A percentile compares a stretch with the other conserved stretches of the same genome.
These are phyloP conservation scores for Amphicarpaea edgeworthii DNA, from an alignment of 306 rosid genomes.

Conservation along the genomic window DNA sequence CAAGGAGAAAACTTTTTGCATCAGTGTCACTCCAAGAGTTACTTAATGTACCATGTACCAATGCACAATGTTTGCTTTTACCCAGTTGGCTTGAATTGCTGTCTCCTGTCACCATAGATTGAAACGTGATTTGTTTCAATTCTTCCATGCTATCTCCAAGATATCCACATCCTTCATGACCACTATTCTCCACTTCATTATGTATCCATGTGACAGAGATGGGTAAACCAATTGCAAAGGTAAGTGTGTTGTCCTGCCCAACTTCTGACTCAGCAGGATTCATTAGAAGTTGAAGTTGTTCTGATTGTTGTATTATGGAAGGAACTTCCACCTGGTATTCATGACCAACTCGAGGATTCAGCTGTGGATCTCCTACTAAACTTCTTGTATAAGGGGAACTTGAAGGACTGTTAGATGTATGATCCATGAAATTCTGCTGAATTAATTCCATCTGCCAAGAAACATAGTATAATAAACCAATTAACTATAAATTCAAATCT, in stretches of 20 bases:
- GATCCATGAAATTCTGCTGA: slow-evolving; percentile 47
- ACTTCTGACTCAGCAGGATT: slow-evolving; percentile 56
- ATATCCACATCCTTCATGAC: slow-evolving; percentile 28
- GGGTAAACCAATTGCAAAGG: slow-evolving; percentile 66
- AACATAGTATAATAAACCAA: slow-evolving; percentile 19
- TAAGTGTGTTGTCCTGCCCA: slow-evolving; percentile 38
- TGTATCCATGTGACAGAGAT: slow-evolving; percentile 57
- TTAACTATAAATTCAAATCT: slow-evolving; percentile 27
- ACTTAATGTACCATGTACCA: slow-evolving; percentile 54
- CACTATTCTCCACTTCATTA: slow-evolving; percentile 17
- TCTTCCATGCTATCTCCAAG: slow-evolving; percentile 37
- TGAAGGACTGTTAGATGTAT: slow-evolving; percentile 48
- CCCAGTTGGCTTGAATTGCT: slow-evolving; percentile 31
- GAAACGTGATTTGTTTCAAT: slow-evolving; percentile 32
- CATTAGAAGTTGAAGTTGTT: slow-evolving; percentile 48
- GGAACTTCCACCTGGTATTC: slow-evolving; percentile 75
- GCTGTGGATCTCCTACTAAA: slow-evolving; percentile 57
- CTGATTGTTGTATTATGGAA: slow-evolving; percentile 51
- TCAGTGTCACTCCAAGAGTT: slow-evolving; percentile 66
- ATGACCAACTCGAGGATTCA: slow-evolving; percentile 65
- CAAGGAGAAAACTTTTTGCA: slow-evolving; percentile 65
- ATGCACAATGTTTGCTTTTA: slow-evolving; percentile 42
- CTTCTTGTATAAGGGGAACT: slow-evolving; percentile 53
- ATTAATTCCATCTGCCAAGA: slow-evolving; percentile 59
- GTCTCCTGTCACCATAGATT: slow-evolving; percentile 36